Conservation (phyloP, 2,329 filamentous ascomycete species). For the Fonsecaea erecta region DNA sequence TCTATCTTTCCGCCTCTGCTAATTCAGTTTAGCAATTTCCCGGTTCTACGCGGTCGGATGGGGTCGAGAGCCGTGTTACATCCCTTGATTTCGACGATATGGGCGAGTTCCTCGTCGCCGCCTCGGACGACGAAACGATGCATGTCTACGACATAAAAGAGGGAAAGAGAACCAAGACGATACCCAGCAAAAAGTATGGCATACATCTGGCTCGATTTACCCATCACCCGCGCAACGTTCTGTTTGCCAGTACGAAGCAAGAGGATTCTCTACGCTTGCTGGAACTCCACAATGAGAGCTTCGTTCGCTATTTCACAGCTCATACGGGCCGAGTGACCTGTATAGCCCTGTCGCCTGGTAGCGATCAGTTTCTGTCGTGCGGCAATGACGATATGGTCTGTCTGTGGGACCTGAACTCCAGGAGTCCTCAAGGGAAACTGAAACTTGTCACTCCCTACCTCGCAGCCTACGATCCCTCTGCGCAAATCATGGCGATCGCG, state of each 20-base stretch:
- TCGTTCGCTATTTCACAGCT: conserved; percentile 93
- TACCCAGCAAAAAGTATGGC: conserved; percentile 96
- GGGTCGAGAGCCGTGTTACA: conserved; percentile 67
- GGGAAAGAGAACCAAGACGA: conserved; percentile 83
- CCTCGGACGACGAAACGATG: conserved; percentile 91
- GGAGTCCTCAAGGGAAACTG: conserved; percentile 78
- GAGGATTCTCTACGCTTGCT: conserved; percentile 86
- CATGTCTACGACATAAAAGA: conserved; percentile 94
- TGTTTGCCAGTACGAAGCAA: conserved; percentile 94
- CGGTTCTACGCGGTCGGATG: conserved; percentile 40
- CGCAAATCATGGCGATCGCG: conserved; percentile 86
- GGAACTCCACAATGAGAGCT: conserved; percentile 89
- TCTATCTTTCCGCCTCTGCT: background rate
- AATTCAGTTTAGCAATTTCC: conserved; percentile 59
- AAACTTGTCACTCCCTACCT: conserved; percentile 81
- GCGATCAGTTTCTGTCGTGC: conserved; percentile 90
- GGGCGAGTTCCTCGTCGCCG: conserved; percentile 88
- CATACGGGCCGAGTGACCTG: conserved; percentile 84
- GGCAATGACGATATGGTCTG: conserved; percentile 88
- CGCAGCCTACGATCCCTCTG: conserved; percentile 88
- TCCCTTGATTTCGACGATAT: conserved; percentile 97
- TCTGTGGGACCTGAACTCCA: conserved; percentile 84
- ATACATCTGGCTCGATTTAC: conserved; percentile 93
- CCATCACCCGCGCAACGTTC: conserved; percentile 85
- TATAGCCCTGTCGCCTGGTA: conserved; percentile 80